Evolutionary conservation across 2,329 filamentous ascomycete genomes (phyloP), one percentile per base, ranked within the genome.

Genomic region (Colletotrichum cordylinicola): DNA sequence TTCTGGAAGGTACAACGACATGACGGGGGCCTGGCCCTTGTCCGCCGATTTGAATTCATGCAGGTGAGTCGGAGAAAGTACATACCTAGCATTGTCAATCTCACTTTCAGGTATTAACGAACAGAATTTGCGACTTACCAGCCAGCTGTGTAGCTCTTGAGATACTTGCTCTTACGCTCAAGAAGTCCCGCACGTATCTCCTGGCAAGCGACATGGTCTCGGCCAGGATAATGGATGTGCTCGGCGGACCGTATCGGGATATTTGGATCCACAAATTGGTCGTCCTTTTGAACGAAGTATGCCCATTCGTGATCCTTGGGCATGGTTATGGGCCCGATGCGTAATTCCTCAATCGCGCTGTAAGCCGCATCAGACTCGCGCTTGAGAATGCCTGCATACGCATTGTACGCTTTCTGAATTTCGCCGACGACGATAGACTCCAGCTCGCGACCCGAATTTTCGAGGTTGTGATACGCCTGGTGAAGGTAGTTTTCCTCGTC

Each of bases 31-130:
- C 85, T 97, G 95, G 75, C 91, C 94, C 83, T 96, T 96, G 86
- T 98, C 96, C 79, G 96, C 95, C n/a, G 96, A 98, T 84, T 98
- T 98, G 91, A 98, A 99, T 86, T 99, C 97, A 87, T 99, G 97
- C 27, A 99, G 90, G 85, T 99, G 97, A 72, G 97, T 98, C 18
- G 97, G 95, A 80, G 97, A 98, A 79, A 99, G 88, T 64, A 98
- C 96, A 84, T 98, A 98, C 95, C 95, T 97, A 79, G 64, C 10
- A 18, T 35, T 70, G 52, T 64, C 24, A 64, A 33, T 13, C 29
- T 37, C 33, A 62, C 39, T 18, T 33, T 21, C 5, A 9, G 27
- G 37, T 21, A 3, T 16, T 18, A 24, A 43, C 1, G 10, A 52
- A 33, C 33, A 60, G 18, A 56, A n/a, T 8, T 60, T 60, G 56